phyloP scores from a whole-genome alignment of 2,329 filamentous ascomycete genomes.

The Cercospora sp. region DNA sequence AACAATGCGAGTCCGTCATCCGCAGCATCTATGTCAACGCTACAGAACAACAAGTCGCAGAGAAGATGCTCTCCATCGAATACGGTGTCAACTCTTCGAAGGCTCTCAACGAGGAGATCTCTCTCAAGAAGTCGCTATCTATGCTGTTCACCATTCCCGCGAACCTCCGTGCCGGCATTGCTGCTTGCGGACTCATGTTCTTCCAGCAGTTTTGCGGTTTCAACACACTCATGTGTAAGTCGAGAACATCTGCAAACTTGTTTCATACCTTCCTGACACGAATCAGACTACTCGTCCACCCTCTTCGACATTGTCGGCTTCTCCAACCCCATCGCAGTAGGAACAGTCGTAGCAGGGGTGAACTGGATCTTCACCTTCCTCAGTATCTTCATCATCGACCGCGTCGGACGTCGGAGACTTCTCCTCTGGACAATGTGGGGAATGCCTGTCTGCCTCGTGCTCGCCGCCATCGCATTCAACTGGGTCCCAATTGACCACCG shows the following conservation, averaged over 20 bases:
- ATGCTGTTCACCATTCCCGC: constrained; percentile 41
- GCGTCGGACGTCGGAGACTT: neutral
- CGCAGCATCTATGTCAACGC: constrained; percentile 39
- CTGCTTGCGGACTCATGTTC: constrained; percentile 44
- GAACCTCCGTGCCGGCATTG: constrained; percentile 42
- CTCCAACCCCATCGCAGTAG: neutral
- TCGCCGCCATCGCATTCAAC: neutral
- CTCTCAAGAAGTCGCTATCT: constrained; percentile 36
- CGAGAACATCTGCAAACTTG: constrained; percentile 30
- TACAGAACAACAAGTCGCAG: constrained; percentile 25
- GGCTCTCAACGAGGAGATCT: constrained; percentile 31
- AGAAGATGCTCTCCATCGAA: constrained; percentile 29
- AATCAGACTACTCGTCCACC: neutral
- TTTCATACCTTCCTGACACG: neutral
- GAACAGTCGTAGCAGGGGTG: neutral
- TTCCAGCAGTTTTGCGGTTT: constrained; percentile 46
- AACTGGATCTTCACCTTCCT: neutral
- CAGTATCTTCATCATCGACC: neutral
- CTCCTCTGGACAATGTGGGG: neutral
- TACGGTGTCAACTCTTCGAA: constrained; percentile 39
- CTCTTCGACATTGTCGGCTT: neutral
- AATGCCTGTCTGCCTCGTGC: neutral
- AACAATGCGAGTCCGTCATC: constrained; percentile 40
- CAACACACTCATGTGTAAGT: constrained; percentile 86
- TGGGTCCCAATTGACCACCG: neutral